Evolutionary conservation across 2,329 filamentous ascomycete genomes (phyloP).

Genomic region (Aaosphaeria pasadenensis): DNA sequence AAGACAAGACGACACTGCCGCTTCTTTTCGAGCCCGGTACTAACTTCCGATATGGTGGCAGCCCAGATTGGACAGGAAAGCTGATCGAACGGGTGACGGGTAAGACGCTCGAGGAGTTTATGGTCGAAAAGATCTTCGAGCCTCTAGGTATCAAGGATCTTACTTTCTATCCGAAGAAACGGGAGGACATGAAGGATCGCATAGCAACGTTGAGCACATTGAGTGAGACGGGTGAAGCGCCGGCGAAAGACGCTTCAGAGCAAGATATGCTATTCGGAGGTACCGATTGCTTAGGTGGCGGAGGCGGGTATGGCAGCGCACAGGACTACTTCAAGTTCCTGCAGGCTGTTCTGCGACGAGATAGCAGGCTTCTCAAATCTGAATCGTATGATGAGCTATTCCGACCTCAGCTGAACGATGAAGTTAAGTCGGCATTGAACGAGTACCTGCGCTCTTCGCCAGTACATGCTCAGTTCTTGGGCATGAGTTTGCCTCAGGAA

Average conservation of each 20-base stretch:
- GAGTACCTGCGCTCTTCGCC: constrained; percentile 6
- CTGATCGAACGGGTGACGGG: constrained; percentile 41
- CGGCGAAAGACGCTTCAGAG: background rate
- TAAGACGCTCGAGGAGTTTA: constrained; percentile 38
- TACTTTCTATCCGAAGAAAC: constrained; percentile 48
- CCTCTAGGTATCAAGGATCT: constrained; percentile 48
- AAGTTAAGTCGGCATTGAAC: constrained; percentile 7
- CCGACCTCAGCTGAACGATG: constrained; percentile 4
- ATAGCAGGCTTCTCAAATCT: constrained; percentile 1
- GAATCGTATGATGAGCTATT: constrained; percentile 7
- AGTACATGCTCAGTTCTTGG: constrained; percentile 6
- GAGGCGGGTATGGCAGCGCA: constrained; percentile 4
- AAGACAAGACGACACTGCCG: constrained; percentile 46
- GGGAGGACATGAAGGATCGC: constrained; percentile 14
- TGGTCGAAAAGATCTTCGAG: constrained; percentile 42
- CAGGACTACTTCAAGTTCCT: constrained; percentile 7
- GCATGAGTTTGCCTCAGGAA: constrained; percentile 5
- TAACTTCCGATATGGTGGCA: constrained; percentile 53
- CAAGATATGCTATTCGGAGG: constrained; percentile 5
- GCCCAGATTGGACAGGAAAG: constrained; percentile 46
- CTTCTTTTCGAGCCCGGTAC: constrained; percentile 61
- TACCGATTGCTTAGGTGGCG: constrained; percentile 6
- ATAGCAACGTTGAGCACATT: constrained; percentile 11
- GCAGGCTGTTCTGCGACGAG: constrained; percentile 4
- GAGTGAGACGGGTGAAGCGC: constrained; percentile 2